Conservation (phyloP, 192 early-diverging fungal species). For the Backusella morwellensis region DNA sequence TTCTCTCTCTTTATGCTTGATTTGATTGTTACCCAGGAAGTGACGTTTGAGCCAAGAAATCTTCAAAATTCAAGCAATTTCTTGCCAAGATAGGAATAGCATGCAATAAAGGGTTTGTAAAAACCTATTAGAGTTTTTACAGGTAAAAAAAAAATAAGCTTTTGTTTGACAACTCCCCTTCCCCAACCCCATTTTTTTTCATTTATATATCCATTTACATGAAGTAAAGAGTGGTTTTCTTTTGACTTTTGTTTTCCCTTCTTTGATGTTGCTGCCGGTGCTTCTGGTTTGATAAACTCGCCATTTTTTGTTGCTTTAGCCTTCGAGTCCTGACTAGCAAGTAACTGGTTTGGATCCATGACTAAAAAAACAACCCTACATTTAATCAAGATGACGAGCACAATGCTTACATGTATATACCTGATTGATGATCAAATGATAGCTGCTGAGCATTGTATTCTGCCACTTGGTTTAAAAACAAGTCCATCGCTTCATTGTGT, state of each 20-base stretch:
- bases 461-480: slow-evolving; percentile 28
- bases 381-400: neutral
- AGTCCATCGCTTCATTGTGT: slow-evolving; percentile 21
- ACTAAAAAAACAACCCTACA: slow-evolving; percentile 11
- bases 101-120: slow-evolving; percentile 29
- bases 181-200: too few relatives aligned
- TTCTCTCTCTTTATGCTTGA: neutral
- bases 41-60: slow-evolving; percentile 29
- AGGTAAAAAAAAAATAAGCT: neutral
- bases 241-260: slow-evolving; percentile 22
- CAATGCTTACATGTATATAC: neutral
- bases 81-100: slow-evolving; percentile 32
- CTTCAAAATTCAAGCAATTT: slow-evolving; percentile 31
- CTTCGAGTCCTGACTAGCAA: neutral
- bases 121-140: slow-evolving; percentile 12
- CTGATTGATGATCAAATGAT: slow-evolving; percentile 21
- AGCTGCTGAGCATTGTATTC: slow-evolving; percentile 30
- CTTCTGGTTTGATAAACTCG: neutral
- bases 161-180: too few relatives aligned
- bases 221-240: slow-evolving; percentile 17
- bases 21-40: slow-evolving; percentile 19
- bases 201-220: neutral
- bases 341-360: slow-evolving; percentile 9
- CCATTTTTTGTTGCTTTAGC: neutral
- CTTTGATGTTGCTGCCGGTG: neutral